Evolutionary conservation across 2,329 filamentous ascomycete genomes (phyloP), one percentile per base, ranked within the genome.

Genomic region (Pseudogymnoascus sp.): DNA sequence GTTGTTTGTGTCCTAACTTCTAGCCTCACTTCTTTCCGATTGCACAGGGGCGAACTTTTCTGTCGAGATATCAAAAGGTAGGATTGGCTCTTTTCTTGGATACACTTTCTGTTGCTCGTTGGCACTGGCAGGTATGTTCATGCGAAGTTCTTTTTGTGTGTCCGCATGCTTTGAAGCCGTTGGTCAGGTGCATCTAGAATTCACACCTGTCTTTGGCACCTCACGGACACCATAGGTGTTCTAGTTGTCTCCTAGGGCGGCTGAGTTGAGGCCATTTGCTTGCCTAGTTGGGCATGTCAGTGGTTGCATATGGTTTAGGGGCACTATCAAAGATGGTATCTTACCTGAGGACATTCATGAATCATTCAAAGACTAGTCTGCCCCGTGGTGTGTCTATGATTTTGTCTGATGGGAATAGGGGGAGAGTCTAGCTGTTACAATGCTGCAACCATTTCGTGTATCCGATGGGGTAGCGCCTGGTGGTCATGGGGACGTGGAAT

Each of bases 401-500:
- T 53, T 11, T 53, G 47, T 53, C 33, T 53, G 28, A 53, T 53
- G 47, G 15, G 47, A n/a, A 53, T 53, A 14, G 47, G 14, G 47
- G 47, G 18, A 14, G 47, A 33, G 47, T 33, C 28, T 20, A 33
- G 9, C n/a, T 4, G 47, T 53, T 53, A n/a, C 47, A 53, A 53
- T 33, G 6, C 28, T 20, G 28, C 47, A 53, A 53, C 28, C 12
- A 53, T 33, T 53, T 33, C 28, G 8, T 53, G 25, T 53, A 53
- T 53, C 47, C 6, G 9, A 30, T 20, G 28, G 47, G 25, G 47
- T 53, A 33, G 47, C 47, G 47, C 28, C 28, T 53, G 47, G 47
- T 6, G 47, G 28, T 53, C 47, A 53, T 53, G 47, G 28, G 47
- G 47, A 53, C 47, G 47, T 28, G 47, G 47, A 15, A 53, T 53